Conservation (phyloP, 177 flowering plant genomes). For the Vitis hybrid region DNA sequence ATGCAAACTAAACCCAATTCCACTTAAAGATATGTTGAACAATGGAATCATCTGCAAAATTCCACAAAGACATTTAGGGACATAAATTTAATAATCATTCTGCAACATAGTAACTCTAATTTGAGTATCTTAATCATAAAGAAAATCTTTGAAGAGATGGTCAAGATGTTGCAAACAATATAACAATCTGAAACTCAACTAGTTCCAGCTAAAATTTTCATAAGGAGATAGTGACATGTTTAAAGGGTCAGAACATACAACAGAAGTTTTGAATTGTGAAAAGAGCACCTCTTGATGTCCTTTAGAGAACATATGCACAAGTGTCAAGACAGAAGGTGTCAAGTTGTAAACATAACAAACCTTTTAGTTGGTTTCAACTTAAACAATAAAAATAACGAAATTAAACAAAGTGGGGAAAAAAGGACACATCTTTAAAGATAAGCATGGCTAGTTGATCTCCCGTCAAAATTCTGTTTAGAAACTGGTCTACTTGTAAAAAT, state of each 20-base stretch:
- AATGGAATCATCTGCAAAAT: slow-evolving; percentile 89
- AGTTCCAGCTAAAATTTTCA: too few relatives aligned
- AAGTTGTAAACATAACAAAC: neutral
- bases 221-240: neutral
- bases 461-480: neutral
- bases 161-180: too few relatives aligned
- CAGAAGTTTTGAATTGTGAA: neutral
- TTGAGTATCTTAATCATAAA: neutral
- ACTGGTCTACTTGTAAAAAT: neutral
- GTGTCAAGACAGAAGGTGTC: neutral
- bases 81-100: neutral
- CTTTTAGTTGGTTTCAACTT: neutral
- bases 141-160: neutral
- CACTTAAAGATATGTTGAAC: slow-evolving; percentile 71
- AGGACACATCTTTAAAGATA: neutral
- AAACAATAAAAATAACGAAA: neutral
- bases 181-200: too few relatives aligned
- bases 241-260: neutral
- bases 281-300: neutral
- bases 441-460: neutral
- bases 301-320: neutral
- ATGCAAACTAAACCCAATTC: slow-evolving; percentile 66
- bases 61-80: slow-evolving; percentile 6
- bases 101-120: neutral
- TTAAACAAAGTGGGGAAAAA: neutral